Evolutionary conservation across 257 asterid genomes (phyloP).

Genomic region (Solanum clarkiae): DNA sequence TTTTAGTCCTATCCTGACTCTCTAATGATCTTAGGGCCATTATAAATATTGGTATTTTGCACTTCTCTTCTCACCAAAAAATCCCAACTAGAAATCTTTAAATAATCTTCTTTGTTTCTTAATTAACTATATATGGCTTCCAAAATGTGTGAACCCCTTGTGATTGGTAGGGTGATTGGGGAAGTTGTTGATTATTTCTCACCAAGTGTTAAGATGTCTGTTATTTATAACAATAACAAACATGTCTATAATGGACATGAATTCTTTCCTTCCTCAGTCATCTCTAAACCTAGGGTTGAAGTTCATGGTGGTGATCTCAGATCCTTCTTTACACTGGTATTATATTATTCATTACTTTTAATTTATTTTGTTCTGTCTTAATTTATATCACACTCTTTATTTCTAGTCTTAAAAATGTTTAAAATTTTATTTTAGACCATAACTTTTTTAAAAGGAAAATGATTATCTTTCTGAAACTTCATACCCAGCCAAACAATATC

Average conservation of each 20-base stretch:
- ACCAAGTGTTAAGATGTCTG: constrained; percentile 42
- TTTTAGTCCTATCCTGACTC: not conserved
- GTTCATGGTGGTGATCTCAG: constrained; percentile 74
- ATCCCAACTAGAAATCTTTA: not conserved
- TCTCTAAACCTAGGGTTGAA: constrained; percentile 58
- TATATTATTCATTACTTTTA: not conserved
- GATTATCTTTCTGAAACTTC: not conserved
- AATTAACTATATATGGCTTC: not conserved
- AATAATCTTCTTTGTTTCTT: not conserved
- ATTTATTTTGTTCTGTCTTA: not conserved
- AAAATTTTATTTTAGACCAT: not conserved
- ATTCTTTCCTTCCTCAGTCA: constrained; percentile 51
- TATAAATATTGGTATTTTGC: constrained; percentile 28
- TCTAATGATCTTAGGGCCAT: constrained; percentile 7
- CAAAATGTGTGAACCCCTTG: constrained; percentile 44
- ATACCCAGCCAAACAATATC: not conserved
- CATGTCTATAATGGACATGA: constrained; percentile 78
- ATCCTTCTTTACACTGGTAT: constrained; percentile 66
- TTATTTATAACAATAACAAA: constrained; percentile 48
- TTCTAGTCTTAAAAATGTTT: not conserved
- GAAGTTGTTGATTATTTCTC: constrained; percentile 61
- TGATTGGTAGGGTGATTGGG: constrained; percentile 65
- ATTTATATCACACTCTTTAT: not conserved
- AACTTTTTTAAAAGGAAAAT: not conserved
- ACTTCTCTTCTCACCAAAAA: constrained; percentile 13